Evolutionary conservation across 805 yeast genomes (phyloP), one percentile per base, ranked within the genome.

Genomic region (Lipomyces sp.): DNA sequence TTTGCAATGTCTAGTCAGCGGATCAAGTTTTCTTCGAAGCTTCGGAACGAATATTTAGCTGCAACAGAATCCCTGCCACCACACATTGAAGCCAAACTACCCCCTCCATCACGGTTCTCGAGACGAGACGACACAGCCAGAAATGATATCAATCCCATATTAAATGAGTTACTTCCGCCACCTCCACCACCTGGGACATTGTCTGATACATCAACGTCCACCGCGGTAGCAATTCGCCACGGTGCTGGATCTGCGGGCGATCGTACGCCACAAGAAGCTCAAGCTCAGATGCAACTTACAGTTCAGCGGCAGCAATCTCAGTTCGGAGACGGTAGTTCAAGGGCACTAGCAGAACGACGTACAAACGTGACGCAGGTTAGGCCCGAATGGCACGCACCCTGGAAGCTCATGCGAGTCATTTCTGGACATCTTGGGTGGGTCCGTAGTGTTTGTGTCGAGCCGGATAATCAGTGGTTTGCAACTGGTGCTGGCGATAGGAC

Each of bases 341-440:
- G 69, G 6, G 69, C 70, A 24, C 53, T 67, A 10, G 56, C 62
- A 8, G 68, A 63, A 53, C 65, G 71, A 15, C 62, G 64, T 8
- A 64, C 68, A 29, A 63, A 68, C 42, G 68, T 69, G 29, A 34
- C 63, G 8, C 71, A 60, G 51, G 51, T 66, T 45, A 67, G 67
- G 57, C 77, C 79, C 2, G 75, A 72, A 33, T 76, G 78, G 83
- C 90, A 86, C 73, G 84, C 85, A 1, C 85, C 87, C 2, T 92
- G 97, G 97, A 85, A 85, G 71, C 81, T 90, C 4, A 82, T 81
- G 74, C 81, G 89, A 64, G 92, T 94, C 2, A 82, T 94, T 0
- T 86, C 90, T 0, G 98, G 98, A 2, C 99, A 95, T 76, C 83
- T 85, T 51, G 99, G 99, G 0, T 93, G 98, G 93, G 92, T 95